A percentile compares a stretch with the other conserved stretches of the same genome.
phyloP scores from a whole-genome alignment of 495 filamentous ascomycete genomes.

The Thozetella sp. region DNA sequence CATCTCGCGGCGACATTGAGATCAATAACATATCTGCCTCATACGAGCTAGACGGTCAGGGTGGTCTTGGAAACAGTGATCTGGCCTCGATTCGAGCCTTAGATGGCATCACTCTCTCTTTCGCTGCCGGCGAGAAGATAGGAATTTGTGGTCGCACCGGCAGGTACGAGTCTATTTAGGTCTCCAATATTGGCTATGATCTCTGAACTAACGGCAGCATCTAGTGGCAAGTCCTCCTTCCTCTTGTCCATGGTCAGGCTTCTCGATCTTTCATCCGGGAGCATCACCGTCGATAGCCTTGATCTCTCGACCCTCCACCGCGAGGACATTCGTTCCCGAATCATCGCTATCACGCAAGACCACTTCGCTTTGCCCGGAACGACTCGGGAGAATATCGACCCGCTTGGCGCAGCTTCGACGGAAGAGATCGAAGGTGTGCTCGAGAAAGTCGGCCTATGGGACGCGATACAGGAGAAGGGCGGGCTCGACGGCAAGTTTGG shows the following conservation, averaged over 20 bases:
- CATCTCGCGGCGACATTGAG: background rate
- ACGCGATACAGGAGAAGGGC: slow-evolving; percentile 45
- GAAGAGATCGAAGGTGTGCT: slow-evolving; percentile 42
- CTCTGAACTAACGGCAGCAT: background rate
- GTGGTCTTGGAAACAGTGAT: background rate
- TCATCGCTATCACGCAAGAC: slow-evolving; percentile 47
- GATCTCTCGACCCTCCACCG: slow-evolving; percentile 71
- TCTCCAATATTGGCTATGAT: background rate
- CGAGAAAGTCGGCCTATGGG: slow-evolving; percentile 44
- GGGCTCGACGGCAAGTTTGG: slow-evolving; percentile 51
- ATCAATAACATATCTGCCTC: background rate
- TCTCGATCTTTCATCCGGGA: slow-evolving; percentile 74
- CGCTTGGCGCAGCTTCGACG: slow-evolving; percentile 24
- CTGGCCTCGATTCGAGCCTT: background rate
- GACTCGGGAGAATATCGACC: slow-evolving; percentile 39
- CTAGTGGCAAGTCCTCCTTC: slow-evolving; percentile 80
- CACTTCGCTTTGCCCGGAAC: slow-evolving; percentile 52
- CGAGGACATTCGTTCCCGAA: slow-evolving; percentile 8
- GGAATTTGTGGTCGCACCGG: slow-evolving; percentile 21
- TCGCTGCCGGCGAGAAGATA: slow-evolving; percentile 13
- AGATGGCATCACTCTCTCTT: background rate
- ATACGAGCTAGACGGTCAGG: background rate
- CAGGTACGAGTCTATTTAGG: slow-evolving; percentile 1
- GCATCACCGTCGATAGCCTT: slow-evolving; percentile 78
- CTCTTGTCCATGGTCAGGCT: slow-evolving; percentile 93